phyloP scores from a whole-genome alignment of 352 stramenopile genomes.

The Phytophthora fragariaefolia region DNA sequence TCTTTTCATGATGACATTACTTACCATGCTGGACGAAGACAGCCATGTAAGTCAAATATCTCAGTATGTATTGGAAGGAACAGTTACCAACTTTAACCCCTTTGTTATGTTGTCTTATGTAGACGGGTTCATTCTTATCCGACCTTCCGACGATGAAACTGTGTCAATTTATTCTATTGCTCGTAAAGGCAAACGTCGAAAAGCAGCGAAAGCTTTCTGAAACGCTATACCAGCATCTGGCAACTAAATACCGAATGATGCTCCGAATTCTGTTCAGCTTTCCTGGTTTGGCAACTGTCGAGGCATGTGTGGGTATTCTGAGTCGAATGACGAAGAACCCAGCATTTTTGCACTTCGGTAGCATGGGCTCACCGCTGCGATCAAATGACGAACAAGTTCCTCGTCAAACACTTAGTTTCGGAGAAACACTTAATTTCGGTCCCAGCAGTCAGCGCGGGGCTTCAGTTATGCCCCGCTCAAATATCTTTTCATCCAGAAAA shows the following conservation, averaged over 20 bases:
- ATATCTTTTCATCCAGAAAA: conserved; percentile 39
- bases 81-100: conserved; percentile 8
- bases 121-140: conserved; percentile 68
- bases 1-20: conserved; percentile 62
- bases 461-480: conserved; percentile 18
- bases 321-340: conserved; percentile 79
- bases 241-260: conserved; percentile 79
- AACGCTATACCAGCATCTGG: conserved; percentile 71
- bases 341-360: conserved; percentile 65
- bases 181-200: conserved; percentile 71
- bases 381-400: conserved; percentile 59
- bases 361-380: conserved; percentile 48
- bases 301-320: conserved; percentile 77
- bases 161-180: conserved; percentile 69
- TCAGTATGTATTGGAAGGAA: too few relatives aligned
- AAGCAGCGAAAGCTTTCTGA: conserved; percentile 71
- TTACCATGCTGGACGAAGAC: conserved; percentile 80
- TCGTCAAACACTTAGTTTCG: conserved; percentile 63
- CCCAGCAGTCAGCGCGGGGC: conserved; percentile 37
- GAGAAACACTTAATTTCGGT: conserved; percentile 62
- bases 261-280: conserved; percentile 83
- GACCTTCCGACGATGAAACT: conserved; percentile 84
- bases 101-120: conserved; percentile 8
- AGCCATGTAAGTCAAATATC: conserved; percentile 47
- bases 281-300: conserved; percentile 69